phyloP scores from a whole-genome alignment of 805 yeast species.

The Kazachstania martiniae region DNA sequence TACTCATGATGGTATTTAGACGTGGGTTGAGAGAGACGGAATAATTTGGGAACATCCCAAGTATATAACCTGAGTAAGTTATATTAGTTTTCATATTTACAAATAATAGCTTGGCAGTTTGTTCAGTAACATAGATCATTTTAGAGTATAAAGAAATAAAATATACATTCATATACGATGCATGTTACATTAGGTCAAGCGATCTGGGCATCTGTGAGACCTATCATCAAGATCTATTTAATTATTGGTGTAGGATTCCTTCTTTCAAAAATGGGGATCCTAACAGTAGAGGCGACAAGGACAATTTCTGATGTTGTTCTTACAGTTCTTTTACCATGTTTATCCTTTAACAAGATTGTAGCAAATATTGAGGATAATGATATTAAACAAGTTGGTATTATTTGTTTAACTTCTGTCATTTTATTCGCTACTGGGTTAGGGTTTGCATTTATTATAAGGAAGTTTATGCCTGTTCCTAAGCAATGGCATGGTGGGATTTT shows the following conservation, averaged over 20 bases:
- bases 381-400: conserved; percentile 59
- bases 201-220: conserved; percentile 52
- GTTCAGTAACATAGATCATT: too few species aligned
- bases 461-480: conserved; percentile 40
- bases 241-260: conserved; percentile 55
- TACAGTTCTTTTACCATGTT: conserved; percentile 52
- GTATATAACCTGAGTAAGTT: too few species aligned
- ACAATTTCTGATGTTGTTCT: conserved; percentile 56
- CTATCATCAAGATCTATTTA: conserved; percentile 63
- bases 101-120: too few species aligned
- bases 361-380: conserved; percentile 49
- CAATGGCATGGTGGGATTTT: conserved; percentile 63
- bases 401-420: conserved; percentile 40
- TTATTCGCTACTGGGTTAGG: conserved; percentile 40
- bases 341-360: conserved; percentile 55
- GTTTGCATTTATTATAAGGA: conserved; percentile 30
- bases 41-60: too few species aligned
- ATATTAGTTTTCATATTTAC: too few species aligned
- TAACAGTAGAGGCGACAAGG: conserved; percentile 51
- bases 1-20: too few species aligned
- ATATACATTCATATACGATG: conserved; percentile 7
- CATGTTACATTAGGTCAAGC: conserved; percentile 23
- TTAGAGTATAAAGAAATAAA: neutral
- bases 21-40: too few species aligned
- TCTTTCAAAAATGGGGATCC: conserved; percentile 45